Evolutionary conservation across 176 grass and related monocot genomes (phyloP), one percentile per base, ranked within the genome.

Genomic region (Cymbopogon citratus): DNA sequence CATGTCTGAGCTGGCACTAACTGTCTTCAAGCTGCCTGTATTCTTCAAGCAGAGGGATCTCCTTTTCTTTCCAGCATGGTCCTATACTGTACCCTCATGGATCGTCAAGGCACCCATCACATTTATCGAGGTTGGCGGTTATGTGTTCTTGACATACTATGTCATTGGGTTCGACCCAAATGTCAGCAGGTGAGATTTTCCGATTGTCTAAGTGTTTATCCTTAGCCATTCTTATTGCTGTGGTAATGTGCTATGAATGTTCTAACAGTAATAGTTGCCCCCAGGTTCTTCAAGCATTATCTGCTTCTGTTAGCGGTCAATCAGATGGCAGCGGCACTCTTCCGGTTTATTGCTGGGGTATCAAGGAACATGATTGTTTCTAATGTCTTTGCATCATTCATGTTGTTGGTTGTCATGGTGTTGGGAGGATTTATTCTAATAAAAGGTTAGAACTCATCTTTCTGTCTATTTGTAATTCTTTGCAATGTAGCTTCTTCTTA

Each of bases 11-110:
- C 4, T 89, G 62, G 83, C 86, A 0, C 57, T 89, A 38, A 87
- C 86, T 12, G 70, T 89, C 12, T 5, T 72, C 15, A 89, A 89
- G 69, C 70, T 89, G n/a, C 87, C 91, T 26, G 81, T 90, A 74
- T 93, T 93, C 77, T 93, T 87, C 76, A 93, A 89, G 77, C 91
- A 93, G 74, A 86, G 87, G 40, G 87, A 90, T 54, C 77, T 93
- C 9, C 84, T 84, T 12, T 93, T 93, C 74, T 92, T 63, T 80
- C 91, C 91, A 21, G 87, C 87, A 29, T 93, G 91, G 91, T 34
- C 87, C 12, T 93, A 93, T 66, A 71, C 87, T 19, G 52, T 93
- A 33, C 87, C 87, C 6, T 61, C 64, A 21, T 87, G 87, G 91
- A 90, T 93, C 24, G 33, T 93, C 9, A 89, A 85, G 71, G 85